phyloP scores from a whole-genome alignment of 2,329 filamentous ascomycete genomes.

The Neonectria magnoliae region DNA sequence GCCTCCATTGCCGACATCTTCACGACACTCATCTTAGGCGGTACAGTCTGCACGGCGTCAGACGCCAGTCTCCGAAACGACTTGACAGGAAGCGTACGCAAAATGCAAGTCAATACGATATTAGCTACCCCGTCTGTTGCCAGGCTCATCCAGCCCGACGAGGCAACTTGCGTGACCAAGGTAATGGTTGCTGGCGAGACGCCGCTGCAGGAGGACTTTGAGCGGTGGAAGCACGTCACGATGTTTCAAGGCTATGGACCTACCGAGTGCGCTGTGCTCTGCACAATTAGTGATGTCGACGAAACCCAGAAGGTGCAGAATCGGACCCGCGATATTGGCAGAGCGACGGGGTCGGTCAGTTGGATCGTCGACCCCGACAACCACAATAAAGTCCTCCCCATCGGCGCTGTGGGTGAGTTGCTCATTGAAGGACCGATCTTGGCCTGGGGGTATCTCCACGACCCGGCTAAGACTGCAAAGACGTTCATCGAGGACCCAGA shows the following conservation, averaged over 20 bases:
- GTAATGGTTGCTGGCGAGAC: constrained; percentile 26
- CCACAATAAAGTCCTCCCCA: constrained; percentile 32
- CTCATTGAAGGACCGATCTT: constrained; percentile 35
- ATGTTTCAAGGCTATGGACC: constrained; percentile 26
- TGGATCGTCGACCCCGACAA: constrained; percentile 12
- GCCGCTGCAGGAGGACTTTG: constrained; percentile 17
- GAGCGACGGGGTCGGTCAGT: constrained; percentile 4
- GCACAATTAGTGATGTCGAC: constrained; percentile 1
- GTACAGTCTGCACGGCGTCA: constrained; percentile 51
- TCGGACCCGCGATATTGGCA: constrained; percentile 5
- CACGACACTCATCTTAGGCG: constrained; percentile 50
- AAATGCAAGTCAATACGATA: constrained; percentile 2
- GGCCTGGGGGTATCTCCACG: constrained; percentile 36
- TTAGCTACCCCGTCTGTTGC: background rate
- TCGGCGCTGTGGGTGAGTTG: constrained; percentile 40
- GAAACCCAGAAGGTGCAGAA: constrained; percentile 4
- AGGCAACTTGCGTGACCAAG: too few relatives aligned
- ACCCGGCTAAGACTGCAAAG: constrained; percentile 8
- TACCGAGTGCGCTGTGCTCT: constrained; percentile 20
- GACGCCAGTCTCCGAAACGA: constrained; percentile 34
- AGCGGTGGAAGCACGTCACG: constrained; percentile 16
- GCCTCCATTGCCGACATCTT: constrained; percentile 52
- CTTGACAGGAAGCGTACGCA: constrained; percentile 35
- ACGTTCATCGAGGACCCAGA: constrained; percentile 24
- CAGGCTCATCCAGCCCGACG: background rate